Evolutionary conservation across 768 basidiomycete genomes (phyloP).

Genomic region (Suillus subalutaceus): DNA sequence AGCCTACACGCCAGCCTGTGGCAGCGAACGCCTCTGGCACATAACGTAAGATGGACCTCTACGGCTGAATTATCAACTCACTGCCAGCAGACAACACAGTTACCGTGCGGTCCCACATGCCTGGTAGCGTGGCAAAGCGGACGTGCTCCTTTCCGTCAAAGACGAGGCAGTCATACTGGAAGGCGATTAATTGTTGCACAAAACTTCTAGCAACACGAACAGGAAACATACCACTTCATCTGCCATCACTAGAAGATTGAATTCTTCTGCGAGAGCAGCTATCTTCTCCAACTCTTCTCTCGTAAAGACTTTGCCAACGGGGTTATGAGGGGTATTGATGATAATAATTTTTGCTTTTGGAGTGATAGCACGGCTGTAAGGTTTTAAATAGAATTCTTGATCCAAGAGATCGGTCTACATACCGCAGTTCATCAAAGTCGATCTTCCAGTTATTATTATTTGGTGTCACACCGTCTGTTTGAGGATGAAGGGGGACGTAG

Average conservation of each 20-base stretch:
- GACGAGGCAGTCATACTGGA: constrained; percentile 90
- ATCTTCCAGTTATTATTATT: constrained; percentile 85
- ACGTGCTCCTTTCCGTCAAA: constrained; percentile 89
- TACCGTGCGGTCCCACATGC: constrained; percentile 98
- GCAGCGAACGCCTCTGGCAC: constrained; percentile 88
- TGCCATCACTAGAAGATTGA: constrained; percentile 89
- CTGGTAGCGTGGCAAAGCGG: constrained; percentile 91
- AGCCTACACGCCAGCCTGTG: constrained; percentile 97
- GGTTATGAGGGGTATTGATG: constrained; percentile 96
- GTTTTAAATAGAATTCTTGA: constrained; percentile 2
- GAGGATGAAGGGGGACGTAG: constrained; percentile 94
- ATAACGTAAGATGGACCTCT: constrained; percentile 6
- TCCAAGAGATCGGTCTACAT: constrained; percentile 18
- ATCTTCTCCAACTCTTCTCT: constrained; percentile 81
- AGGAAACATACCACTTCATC: constrained; percentile 86
- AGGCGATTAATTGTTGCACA: not conserved
- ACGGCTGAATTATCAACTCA: constrained; percentile 40
- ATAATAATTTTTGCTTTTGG: constrained; percentile 93
- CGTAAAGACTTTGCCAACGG: constrained; percentile 96
- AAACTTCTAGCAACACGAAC: not conserved
- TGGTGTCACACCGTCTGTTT: constrained; percentile 50
- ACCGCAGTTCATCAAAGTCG: constrained; percentile 88
- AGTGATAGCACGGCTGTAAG: constrained; percentile 72
- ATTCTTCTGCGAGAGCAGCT: constrained; percentile 86
- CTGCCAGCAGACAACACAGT: constrained; percentile 96